Evolutionary conservation across 176 grass and related monocot genomes (phyloP), one percentile per base, ranked within the genome.

Genomic region (Carex cristatella): DNA sequence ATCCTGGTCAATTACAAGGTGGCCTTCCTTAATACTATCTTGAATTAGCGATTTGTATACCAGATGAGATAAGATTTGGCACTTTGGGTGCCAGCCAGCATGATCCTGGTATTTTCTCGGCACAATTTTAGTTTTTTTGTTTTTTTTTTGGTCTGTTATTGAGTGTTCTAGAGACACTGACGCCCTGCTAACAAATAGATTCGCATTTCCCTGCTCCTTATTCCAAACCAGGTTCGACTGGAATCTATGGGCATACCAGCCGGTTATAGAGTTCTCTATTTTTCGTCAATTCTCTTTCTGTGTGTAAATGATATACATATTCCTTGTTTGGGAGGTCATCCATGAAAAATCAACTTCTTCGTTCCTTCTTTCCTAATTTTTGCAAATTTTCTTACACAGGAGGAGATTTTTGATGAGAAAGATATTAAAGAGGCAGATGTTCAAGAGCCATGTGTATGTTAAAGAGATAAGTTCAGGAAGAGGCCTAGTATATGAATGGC

Each of bases 321-420:
- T 60, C 1, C 57, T 60, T 61, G 6, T 19, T 19, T 19, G 18
- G 18, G 5, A 61, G 59, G 59, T 61, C 59, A 61, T 19, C 18
- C 14, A 7, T 8, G 59, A 61, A 61, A 61, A 61, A 2, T 27
- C 2, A 63, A 3, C n/a, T 63, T 63, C 9, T 11, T 51, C 6
- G 11, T 51, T 51, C 23, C 18, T 27, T 51, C 4, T n/a, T 18
- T 60, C 57, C 10, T 11, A 4, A 35, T 84, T 35, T 13, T 1
- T 2, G 7, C 10, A 37, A 51, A 16, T 2, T 51, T 53, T 49
- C 60, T 53, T 63, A 54, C 30, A 19, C 86, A 97, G 94, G 94
- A 94, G 79, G 91, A 97, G 84, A 97, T 97, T 71, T 97, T 90
- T 79, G 91, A 97, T 15, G 94, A 97, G 74, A 97, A 91, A 44